These are phyloP conservation scores for Macadamia tetraphylla DNA, from an alignment of 164 flowering plant genomes.

Conservation along the genomic window DNA sequence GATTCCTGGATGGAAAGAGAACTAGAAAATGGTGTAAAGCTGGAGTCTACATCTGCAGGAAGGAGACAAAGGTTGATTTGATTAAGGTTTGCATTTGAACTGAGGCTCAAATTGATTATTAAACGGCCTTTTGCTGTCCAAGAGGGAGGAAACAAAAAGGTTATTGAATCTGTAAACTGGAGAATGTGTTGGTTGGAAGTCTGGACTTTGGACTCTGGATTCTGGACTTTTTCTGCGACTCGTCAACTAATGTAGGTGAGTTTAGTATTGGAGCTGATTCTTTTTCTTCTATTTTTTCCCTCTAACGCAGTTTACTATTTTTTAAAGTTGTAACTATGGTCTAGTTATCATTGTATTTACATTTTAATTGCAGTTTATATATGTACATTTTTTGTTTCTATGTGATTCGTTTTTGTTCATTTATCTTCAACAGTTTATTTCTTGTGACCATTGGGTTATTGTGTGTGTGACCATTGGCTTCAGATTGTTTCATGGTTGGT, in stretches of 20 bases:
- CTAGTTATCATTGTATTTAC: neutral
- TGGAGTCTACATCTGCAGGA: slow-evolving; percentile 17
- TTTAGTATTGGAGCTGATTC: neutral
- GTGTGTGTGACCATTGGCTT: no score
- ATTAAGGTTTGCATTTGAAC: neutral
- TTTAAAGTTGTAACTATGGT: neutral
- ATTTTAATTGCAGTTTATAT: no score
- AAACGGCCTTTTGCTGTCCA: no score
- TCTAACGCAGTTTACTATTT: neutral
- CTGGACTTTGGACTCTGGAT: no score
- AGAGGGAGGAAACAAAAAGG: no score
- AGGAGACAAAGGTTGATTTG: slow-evolving; percentile 23
- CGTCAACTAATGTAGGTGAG: neutral
- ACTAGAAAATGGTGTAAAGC: slow-evolving; percentile 41
- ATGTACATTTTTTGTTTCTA: neutral
- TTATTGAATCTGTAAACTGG: no score
- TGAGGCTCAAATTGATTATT: neutral
- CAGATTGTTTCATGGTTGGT: no score
- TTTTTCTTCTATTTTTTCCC: neutral
- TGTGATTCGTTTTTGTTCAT: neutral
- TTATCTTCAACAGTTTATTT: no score
- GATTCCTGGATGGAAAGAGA: slow-evolving; percentile 44
- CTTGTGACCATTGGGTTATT: no score
- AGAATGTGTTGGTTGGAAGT: no score
- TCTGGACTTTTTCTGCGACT: neutral